Evolutionary conservation across 805 yeast genomes (phyloP).

Genomic region (Yamadazyma ubonensis): DNA sequence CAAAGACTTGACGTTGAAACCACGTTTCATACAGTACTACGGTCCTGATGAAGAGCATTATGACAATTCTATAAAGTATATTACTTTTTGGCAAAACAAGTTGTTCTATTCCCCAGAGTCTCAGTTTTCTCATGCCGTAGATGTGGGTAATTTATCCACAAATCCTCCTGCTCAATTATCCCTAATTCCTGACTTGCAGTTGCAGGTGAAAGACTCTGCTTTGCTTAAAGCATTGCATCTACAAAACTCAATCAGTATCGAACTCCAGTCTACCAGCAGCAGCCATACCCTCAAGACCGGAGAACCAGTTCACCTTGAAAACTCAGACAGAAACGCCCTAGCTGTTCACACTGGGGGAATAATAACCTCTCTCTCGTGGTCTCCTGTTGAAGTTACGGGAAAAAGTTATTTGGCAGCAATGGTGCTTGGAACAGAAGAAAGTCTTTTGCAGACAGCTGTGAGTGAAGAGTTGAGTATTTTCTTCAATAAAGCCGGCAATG

Average conservation of each 20-base stretch:
- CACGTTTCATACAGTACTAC: slow-evolving; percentile 38
- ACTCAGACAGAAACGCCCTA: slow-evolving; percentile 2
- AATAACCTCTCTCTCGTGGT: slow-evolving; percentile 56
- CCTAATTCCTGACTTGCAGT: background rate
- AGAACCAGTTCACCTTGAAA: too few relatives aligned
- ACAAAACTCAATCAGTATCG: too few relatives aligned
- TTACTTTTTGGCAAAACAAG: slow-evolving; percentile 50
- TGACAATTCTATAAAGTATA: slow-evolving; percentile 40
- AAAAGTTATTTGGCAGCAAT: slow-evolving; percentile 52
- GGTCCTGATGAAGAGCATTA: slow-evolving; percentile 50
- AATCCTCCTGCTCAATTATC: too few relatives aligned
- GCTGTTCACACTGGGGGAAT: slow-evolving; percentile 42
- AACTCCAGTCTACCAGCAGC: too few relatives aligned
- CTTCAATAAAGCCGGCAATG: slow-evolving; percentile 11
- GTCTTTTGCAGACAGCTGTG: slow-evolving; percentile 15
- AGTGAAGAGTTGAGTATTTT: slow-evolving; percentile 33
- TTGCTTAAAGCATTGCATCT: slow-evolving; percentile 1
- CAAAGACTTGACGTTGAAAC: slow-evolving; percentile 26
- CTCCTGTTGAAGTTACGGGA: slow-evolving; percentile 22
- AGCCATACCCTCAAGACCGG: too few relatives aligned
- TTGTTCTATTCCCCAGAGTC: slow-evolving; percentile 43
- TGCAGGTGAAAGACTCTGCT: background rate
- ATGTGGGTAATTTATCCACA: slow-evolving; percentile 4
- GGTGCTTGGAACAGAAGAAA: slow-evolving; percentile 35
- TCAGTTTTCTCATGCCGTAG: slow-evolving; percentile 12